phyloP scores from a whole-genome alignment of 257 asterid genomes.

The Solanum piurae region DNA sequence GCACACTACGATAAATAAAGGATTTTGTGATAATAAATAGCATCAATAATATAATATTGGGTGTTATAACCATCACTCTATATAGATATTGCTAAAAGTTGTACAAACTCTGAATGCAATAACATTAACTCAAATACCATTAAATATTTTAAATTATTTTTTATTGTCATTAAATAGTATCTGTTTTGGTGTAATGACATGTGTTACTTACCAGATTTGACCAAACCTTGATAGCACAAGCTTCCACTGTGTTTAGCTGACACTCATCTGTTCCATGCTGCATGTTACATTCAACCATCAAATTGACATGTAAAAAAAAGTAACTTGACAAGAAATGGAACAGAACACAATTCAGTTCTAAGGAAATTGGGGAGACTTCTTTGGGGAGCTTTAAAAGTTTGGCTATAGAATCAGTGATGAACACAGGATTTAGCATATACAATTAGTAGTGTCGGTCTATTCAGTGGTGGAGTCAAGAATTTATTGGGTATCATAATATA shows the following conservation, averaged over 20 bases:
- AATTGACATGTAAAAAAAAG: not conserved
- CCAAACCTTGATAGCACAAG: slow-evolving; percentile 74
- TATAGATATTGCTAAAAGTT: not conserved
- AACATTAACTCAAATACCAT: not conserved
- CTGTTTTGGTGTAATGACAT: not conserved
- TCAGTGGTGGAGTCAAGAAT: not conserved
- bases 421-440: not conserved
- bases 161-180: too few species aligned
- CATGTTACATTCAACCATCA: slow-evolving; percentile 2
- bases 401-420: not conserved
- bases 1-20: not conserved
- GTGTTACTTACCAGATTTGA: slow-evolving; percentile 36
- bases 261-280: slow-evolving; percentile 95
- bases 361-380: not conserved
- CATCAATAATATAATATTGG: not conserved
- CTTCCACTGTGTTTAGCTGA: slow-evolving; percentile 53
- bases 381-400: not conserved
- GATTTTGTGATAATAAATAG: not conserved
- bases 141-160: too few species aligned
- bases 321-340: not conserved
- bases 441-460: not conserved
- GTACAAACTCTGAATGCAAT: too few species aligned
- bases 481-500: not conserved
- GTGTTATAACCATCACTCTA: not conserved
- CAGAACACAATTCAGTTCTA: not conserved